Evolutionary conservation across 208 protist species (phyloP).

Genomic region (Trypanosoma mega): DNA sequence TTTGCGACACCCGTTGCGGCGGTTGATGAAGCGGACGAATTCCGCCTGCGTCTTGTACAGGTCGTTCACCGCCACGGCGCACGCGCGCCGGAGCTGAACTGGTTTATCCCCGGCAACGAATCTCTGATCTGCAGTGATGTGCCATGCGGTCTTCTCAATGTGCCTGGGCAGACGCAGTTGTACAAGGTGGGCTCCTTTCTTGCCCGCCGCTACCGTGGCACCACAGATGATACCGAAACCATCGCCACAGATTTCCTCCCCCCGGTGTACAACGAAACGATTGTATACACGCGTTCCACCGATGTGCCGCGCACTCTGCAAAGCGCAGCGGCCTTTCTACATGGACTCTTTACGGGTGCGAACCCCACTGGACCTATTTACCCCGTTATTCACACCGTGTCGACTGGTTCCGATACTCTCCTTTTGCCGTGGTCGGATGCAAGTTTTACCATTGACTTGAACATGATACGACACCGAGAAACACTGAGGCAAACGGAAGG

Average conservation of each 20-base stretch:
- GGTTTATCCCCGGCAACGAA: constrained; percentile 22
- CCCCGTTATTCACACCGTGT: constrained; percentile 43
- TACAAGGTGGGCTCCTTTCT: constrained; percentile 41
- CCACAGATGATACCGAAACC: constrained; percentile 24
- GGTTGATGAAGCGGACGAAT: neutral
- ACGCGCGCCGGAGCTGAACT: constrained; percentile 26
- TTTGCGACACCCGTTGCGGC: neutral
- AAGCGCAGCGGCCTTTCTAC: constrained; percentile 41
- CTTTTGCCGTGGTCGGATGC: constrained; percentile 36
- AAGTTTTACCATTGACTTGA: constrained; percentile 24
- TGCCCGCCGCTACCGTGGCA: constrained; percentile 42
- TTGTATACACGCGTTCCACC: constrained; percentile 56
- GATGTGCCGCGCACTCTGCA: constrained; percentile 58
- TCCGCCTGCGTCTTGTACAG: constrained; percentile 27
- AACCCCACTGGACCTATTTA: constrained; percentile 35
- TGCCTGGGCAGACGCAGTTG: constrained; percentile 40
- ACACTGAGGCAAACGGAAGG: neutral
- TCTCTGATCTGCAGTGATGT: constrained; percentile 41
- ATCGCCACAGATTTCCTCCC: constrained; percentile 28
- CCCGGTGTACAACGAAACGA: constrained; percentile 41
- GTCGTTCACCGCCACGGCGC: constrained; percentile 62
- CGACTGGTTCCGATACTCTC: constrained; percentile 42
- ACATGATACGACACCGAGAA: constrained; percentile 16
- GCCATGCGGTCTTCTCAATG: constrained; percentile 55
- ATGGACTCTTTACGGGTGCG: constrained; percentile 41